Evolutionary conservation across 108 stramenopile species (phyloP), one percentile per base, ranked within the genome.

Genomic region (Skeletonema potamos): DNA sequence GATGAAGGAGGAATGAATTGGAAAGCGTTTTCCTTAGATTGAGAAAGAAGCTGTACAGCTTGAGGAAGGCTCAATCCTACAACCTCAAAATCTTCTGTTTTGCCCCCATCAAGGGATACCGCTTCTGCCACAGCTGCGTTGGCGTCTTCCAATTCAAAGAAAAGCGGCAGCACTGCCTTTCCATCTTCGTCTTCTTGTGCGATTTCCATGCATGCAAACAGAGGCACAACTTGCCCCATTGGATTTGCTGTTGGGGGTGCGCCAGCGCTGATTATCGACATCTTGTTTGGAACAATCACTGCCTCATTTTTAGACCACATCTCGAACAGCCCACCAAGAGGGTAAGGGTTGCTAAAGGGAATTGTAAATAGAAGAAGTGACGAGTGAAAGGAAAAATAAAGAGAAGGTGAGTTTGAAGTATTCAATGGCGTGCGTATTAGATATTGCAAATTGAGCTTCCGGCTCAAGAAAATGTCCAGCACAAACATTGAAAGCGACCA

Each of bases 141-240:
- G 0, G 82, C 84, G 58, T 90, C 89, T 54, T 82, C 73, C 43
- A 80, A 39, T 20, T 58, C 81, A 61, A 90, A 70, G 62, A 90
- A 90, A 37, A 90, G 62, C n/a, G 89, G 89, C 48, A 90, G 68
- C 5, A 81, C 64, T 26, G 85, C 67, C 10, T 36, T 73, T 10
- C 85, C 89, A 66, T 73, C 84, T 41, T 75, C 67, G 27, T 65
- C 72, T 64, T 82, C 81, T 62, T 86, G 80, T 20, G 81, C 73
- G 28, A 90, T 90, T 18, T 87, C 86, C 85, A 90, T 82, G 58
- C 89, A 90, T 13, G 76, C 79, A 71, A 87, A 90, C 30, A 90
- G 56, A 9, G 89, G 89, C n/a, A 90, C 81, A 55, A 71, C 51
- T 66, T 90, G 89, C 24, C 87, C 89, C 26, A 90, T 70, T 18